Evolutionary conservation across 1,284 basidiomycete species (phyloP), one percentile per base, ranked within the genome.

Genomic region (Kalmanozyma brasiliensis): DNA sequence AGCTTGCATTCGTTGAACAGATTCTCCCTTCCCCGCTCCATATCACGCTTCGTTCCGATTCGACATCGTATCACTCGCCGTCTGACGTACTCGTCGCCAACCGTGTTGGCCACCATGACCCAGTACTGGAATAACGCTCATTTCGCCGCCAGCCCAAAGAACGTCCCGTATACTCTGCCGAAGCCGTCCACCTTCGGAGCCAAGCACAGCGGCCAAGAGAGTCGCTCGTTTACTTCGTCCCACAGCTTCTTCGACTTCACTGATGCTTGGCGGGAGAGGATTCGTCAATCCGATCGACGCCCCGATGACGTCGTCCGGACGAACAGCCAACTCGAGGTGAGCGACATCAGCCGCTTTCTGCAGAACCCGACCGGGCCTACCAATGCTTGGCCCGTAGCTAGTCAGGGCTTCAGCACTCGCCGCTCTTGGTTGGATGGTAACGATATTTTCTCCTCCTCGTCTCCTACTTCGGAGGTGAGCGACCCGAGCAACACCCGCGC

Each of bases 221-320:
- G 19, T 11, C n/a, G 8, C 8, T 19, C 35, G 19, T 11, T 22
- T 8, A 40, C 22, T 11, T 37, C 35, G 9, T 29, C 26, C 30
- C 24, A 17, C 9, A 36, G 36, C 37, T 13, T 49, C 17, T 24
- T 38, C 4, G 38, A 51, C 20, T 5, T 47, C 33, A 41, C 32
- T 23, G 36, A 47, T 11, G n/a, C 35, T n/a, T 59, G 56, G 56
- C 35, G 42, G 10, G 44, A 51, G n/a, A 20, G 47, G 17, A 20
- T 24, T 5, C 43, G 35, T 30, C 30, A 13, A 11, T 11, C 19
- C 13, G 17, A 29, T 4, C 34, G 36, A 9, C 32, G 30, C 9
- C 41, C 41, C 3, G 44, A 46, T 14, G 44, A 51, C 6, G n/a
- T 38, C 7, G 3, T 49, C 7, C n/a, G 23, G 48, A 17, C 6